A percentile compares a stretch with the other conserved stretches of the same genome.
phyloP scores from a whole-genome alignment of 345 rosid species.

The Barbarea vulgaris region DNA sequence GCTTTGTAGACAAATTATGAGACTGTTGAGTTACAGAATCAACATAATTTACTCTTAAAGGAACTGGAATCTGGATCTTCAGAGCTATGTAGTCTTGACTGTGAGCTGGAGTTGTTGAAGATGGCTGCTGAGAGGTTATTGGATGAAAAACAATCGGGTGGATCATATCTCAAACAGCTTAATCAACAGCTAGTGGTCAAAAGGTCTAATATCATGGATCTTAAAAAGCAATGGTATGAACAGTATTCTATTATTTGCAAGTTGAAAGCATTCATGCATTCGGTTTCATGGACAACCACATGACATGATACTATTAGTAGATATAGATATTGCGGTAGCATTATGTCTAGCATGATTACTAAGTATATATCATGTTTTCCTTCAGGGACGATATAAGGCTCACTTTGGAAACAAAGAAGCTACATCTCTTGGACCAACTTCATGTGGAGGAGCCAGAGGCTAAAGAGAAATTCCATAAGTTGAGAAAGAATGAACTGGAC shows the following conservation, averaged over 20 bases:
- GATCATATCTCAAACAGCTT: constrained; percentile 56
- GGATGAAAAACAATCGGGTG: constrained; percentile 49
- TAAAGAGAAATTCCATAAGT: constrained; percentile 54
- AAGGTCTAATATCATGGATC: constrained; percentile 46
- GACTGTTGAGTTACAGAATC: constrained; percentile 39
- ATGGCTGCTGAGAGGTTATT: constrained; percentile 60
- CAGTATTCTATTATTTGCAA: constrained; percentile 2
- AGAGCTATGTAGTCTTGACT: constrained; percentile 49
- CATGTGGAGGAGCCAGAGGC: constrained; percentile 55
- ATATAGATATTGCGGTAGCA: neutral
- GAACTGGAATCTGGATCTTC: constrained; percentile 48
- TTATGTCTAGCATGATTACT: neutral
- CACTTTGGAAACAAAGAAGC: constrained; percentile 60
- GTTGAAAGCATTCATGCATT: constrained; percentile 7
- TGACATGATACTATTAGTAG: constrained; percentile 2
- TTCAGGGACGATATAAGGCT: constrained; percentile 57
- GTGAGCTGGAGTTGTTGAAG: constrained; percentile 58
- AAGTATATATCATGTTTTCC: constrained; percentile 22
- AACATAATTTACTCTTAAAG: constrained; percentile 44
- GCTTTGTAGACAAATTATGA: constrained; percentile 44
- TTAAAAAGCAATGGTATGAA: constrained; percentile 61
- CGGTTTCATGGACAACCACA: constrained; percentile 11
- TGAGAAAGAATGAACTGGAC: constrained; percentile 62
- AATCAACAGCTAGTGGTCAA: constrained; percentile 46
- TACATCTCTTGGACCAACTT: constrained; percentile 60